Conservation (phyloP, 257 asterid species). For the Nicotiana knightiana region DNA sequence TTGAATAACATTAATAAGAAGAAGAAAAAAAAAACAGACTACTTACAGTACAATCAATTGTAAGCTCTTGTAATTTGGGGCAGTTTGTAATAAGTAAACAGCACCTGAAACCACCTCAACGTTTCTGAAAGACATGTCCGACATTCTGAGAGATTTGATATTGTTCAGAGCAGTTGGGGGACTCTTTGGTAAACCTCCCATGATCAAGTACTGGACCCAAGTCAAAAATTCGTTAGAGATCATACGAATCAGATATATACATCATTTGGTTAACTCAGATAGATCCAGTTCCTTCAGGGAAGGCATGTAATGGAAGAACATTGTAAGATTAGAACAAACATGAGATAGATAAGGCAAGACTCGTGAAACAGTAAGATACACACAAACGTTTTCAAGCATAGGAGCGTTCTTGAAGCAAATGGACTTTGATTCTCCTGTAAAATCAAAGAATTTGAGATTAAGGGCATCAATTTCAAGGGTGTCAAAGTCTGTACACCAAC, state of each 20-base stretch:
- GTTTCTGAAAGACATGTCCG: background rate
- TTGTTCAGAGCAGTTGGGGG: background rate
- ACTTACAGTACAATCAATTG: background rate
- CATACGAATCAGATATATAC: background rate
- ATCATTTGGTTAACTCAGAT: too few relatives aligned
- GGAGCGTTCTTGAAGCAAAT: conserved; percentile 14
- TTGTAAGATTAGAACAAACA: background rate
- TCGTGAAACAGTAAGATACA: background rate
- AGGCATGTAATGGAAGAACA: background rate
- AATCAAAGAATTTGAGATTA: conserved; percentile 4
- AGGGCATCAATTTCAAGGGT: conserved; percentile 1
- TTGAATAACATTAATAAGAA: background rate
- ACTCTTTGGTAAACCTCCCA: background rate
- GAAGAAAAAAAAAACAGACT: background rate
- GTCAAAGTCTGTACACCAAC: conserved; percentile 7
- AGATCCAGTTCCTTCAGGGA: background rate
- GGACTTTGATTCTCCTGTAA: conserved; percentile 9
- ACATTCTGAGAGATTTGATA: background rate
- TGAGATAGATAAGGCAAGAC: background rate
- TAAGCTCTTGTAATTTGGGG: background rate
- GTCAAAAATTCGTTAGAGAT: background rate
- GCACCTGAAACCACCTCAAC: background rate
- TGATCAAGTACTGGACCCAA: background rate
- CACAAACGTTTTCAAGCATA: background rate
- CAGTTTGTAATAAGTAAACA: background rate